Base-by-base conservation (phyloP, 768 basidiomycete species). In the Rickenella mellea region DNA sequence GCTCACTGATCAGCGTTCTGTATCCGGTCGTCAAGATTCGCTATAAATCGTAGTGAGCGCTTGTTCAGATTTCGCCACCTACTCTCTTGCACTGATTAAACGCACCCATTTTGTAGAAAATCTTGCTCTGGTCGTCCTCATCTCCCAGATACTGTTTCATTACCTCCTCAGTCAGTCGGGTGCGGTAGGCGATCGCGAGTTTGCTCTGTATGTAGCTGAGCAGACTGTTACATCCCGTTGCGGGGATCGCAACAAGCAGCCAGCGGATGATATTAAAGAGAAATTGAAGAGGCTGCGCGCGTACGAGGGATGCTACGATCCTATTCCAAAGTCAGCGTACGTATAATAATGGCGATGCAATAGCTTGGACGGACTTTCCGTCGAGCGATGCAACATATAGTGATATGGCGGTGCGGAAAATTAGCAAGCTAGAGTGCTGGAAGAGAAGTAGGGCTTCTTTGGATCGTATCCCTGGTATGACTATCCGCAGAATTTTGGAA, bases 311-410 rank as follows among this genome's bases (percentile, higher is more conserved):
- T 3, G 93, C 89, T 4, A 98, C 94, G 50, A 98, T 97, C 57
- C 90, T 93, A 40, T 48, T 24, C 17, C 38, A 37, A 14, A 27
- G 38, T 28, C 32, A 29, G 37, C 8, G 12, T 19, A 32, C 51
- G 31, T 49, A 25, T 40, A 25, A 15, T 39, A 41, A 30, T 15
- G 29, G 21, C 33, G 15, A 27, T 27, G 8, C 11, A 38, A 19
- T 46, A 52, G 49, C 24, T 27, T 11, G 27, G 12, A 68, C 79
- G 50, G 52, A 88, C 85, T 77, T 83, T 60, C 94, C 94, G 55
- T 98, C 94, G 37, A 98, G 70, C 17, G 85, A 78, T 5, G 94
- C 94, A 37, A 99, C 91, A 55, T 96, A 97, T 14, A 99, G 67
- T 12, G 89, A 93, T 35, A 98, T 82, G 1, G 87, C 81, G 3